A percentile compares a stretch with the other conserved stretches of the same genome.
These are phyloP conservation scores for Luvunga scandens DNA, from an alignment of 345 rosid genomes.

Conservation along the genomic window DNA sequence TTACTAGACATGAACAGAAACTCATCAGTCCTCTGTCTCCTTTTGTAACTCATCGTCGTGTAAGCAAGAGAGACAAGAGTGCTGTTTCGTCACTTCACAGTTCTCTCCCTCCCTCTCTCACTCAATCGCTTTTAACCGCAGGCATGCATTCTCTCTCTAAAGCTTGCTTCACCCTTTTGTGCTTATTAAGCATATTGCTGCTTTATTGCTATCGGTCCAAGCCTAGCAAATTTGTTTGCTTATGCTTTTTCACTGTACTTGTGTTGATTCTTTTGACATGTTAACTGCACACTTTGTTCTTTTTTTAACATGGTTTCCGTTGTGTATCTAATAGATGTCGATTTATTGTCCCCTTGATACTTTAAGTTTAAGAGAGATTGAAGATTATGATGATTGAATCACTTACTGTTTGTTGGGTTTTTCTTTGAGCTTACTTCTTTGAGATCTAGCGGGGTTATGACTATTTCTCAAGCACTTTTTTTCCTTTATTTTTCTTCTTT, in stretches of 20 bases:
- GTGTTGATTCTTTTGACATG: slow-evolving; percentile 22
- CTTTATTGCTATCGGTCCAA: slow-evolving; percentile 30
- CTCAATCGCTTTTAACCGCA: slow-evolving; percentile 15
- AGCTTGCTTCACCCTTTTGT: neutral
- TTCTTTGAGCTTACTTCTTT: slow-evolving; percentile 37
- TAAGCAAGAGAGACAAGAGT: slow-evolving; percentile 17
- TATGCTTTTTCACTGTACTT: slow-evolving; percentile 30
- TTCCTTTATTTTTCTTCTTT: slow-evolving; percentile 19
- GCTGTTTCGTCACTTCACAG: slow-evolving; percentile 13
- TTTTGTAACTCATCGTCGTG: neutral
- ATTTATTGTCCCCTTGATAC: slow-evolving; percentile 19
- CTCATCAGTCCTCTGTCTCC: slow-evolving; percentile 48
- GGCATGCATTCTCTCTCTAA: slow-evolving; percentile 30
- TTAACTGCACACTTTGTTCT: slow-evolving; percentile 22
- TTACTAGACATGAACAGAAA: slow-evolving; percentile 25
- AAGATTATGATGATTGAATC: slow-evolving; percentile 32
- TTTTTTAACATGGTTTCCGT: slow-evolving; percentile 23
- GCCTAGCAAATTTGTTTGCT: slow-evolving; percentile 13
- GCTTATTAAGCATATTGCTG: neutral
- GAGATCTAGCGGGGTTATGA: slow-evolving; percentile 62
- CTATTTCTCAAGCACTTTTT: slow-evolving; percentile 27
- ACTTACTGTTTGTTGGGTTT: slow-evolving; percentile 30
- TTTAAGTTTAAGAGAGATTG: slow-evolving; percentile 34
- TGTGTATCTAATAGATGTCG: slow-evolving; percentile 7
- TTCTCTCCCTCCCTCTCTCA: neutral